Conservation (phyloP, 345 rosid genomes). For the Camelina sativa region DNA sequence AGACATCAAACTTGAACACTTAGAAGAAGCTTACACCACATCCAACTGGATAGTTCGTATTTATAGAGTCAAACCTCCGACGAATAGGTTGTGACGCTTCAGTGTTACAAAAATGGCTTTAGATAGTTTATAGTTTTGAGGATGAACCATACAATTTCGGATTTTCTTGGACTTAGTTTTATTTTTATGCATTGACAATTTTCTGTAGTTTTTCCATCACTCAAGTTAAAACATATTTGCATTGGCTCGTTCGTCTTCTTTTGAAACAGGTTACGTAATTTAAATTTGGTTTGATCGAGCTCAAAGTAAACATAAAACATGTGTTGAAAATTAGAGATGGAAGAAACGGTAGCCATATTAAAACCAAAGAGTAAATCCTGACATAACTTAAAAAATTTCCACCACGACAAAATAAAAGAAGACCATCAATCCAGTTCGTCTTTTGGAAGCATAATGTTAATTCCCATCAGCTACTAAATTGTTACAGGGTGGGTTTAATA, state of each 20-base stretch:
- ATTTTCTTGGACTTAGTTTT: conserved; percentile 28
- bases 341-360: neutral
- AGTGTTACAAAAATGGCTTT: conserved; percentile 16
- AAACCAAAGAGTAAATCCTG: neutral
- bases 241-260: neutral
- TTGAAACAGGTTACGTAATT: neutral
- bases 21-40: conserved; percentile 98
- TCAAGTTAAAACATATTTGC: conserved; percentile 30
- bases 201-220: conserved; percentile 16
- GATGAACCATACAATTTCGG: conserved; percentile 29
- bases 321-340: neutral
- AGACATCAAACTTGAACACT: conserved; percentile 82
- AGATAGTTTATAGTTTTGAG: conserved; percentile 39
- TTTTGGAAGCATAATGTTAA: neutral
- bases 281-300: neutral
- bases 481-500: neutral
- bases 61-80: conserved; percentile 95
- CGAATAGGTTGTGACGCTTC: conserved; percentile 76
- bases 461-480: neutral
- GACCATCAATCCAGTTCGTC: neutral
- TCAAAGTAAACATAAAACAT: neutral
- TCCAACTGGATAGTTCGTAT: conserved; percentile 98
- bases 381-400: too few relatives aligned
- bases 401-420: neutral
- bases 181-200: conserved; percentile 13